A percentile compares a stretch with the other conserved stretches of the same genome.
Conservation (phyloP, 352 stramenopile genomes). For the Heterotrichella gracilis region DNA sequence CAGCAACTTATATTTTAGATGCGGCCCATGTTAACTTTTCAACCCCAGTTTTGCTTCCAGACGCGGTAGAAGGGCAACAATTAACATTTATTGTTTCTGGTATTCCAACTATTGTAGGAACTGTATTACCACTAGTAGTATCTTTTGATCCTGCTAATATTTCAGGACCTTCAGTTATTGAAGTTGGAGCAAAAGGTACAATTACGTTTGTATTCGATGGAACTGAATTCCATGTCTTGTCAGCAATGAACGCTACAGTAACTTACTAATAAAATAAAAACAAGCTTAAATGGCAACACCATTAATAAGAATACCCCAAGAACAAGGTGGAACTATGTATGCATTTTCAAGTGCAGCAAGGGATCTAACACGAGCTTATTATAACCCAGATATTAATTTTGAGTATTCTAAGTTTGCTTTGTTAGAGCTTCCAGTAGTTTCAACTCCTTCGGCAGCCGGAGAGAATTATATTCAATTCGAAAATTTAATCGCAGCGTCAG, state of each 20-base stretch:
- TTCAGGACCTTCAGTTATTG: too few relatives aligned
- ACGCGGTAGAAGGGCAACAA: too few relatives aligned
- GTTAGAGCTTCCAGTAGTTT: neutral
- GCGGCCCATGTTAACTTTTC: too few relatives aligned
- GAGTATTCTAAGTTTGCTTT: neutral
- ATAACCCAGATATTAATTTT: neutral
- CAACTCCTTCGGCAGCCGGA: neutral
- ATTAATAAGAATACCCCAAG: neutral
- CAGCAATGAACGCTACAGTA: neutral
- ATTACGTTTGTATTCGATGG: too few relatives aligned
- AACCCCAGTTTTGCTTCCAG: too few relatives aligned
- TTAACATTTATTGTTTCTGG: too few relatives aligned
- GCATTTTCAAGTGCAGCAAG: neutral
- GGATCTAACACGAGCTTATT: neutral
- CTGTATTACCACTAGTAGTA: too few relatives aligned
- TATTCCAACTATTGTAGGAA: too few relatives aligned
- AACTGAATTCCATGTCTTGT: too few relatives aligned
- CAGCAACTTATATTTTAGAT: too few relatives aligned
- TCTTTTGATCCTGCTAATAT: too few relatives aligned
- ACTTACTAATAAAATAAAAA: neutral
- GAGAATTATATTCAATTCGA: neutral
- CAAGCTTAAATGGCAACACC: neutral
- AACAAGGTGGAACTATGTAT: neutral
- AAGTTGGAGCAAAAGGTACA: too few relatives aligned
- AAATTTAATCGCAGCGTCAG: neutral